phyloP scores from a whole-genome alignment of 1,139 yeast genomes.

The Sugiyamaella japonica region DNA sequence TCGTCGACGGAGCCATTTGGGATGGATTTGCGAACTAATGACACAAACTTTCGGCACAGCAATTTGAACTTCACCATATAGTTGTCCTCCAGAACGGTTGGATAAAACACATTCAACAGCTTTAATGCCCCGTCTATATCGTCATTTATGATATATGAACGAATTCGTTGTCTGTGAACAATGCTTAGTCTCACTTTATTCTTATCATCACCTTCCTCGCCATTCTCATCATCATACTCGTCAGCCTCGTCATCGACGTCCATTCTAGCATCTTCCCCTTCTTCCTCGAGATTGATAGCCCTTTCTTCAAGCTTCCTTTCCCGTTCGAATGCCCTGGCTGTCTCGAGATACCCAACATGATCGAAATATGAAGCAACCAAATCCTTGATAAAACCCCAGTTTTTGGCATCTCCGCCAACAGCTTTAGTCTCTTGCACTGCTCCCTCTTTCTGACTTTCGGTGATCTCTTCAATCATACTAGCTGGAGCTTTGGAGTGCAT shows the following conservation, averaged over 20 bases:
- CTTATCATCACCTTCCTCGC: constrained; percentile 31
- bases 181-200: constrained; percentile 40
- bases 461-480: not conserved
- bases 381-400: constrained; percentile 47
- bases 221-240: constrained; percentile 26
- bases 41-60: constrained; percentile 52
- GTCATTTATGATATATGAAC: constrained; percentile 48
- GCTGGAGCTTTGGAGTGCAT: constrained; percentile 20
- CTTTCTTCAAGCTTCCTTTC: constrained; percentile 34
- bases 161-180: constrained; percentile 53
- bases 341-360: constrained; percentile 70
- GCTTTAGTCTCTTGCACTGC: constrained; percentile 22
- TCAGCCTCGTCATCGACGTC: constrained; percentile 21
- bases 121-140: constrained; percentile 52
- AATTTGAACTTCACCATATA: constrained; percentile 54
- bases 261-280: constrained; percentile 10
- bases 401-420: constrained; percentile 38
- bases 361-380: constrained; percentile 68
- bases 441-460: not conserved
- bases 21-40: constrained; percentile 39
- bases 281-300: constrained; percentile 8
- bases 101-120: constrained; percentile 49
- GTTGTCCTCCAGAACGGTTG: constrained; percentile 47
- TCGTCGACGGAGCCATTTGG: constrained; percentile 17
- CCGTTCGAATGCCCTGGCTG: constrained; percentile 60